A percentile compares a stretch with the other conserved stretches of the same genome.
Conservation (phyloP, 1,284 basidiomycete species). For the Fomes fomentarius region DNA sequence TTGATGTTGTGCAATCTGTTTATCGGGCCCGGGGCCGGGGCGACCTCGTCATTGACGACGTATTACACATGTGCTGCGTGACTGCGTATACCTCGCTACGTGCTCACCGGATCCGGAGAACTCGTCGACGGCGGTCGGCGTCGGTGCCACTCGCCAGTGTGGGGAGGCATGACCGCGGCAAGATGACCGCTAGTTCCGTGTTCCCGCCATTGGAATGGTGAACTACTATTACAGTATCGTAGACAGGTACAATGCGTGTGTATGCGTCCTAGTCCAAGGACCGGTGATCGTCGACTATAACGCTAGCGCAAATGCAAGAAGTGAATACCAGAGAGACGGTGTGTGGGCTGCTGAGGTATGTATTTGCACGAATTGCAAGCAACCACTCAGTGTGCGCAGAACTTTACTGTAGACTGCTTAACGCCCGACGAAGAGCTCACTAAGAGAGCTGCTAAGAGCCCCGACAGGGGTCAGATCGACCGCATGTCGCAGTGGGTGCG, state of each 20-base stretch:
- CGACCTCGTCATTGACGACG: background rate
- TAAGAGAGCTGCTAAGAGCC: too few species aligned
- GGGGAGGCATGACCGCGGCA: background rate
- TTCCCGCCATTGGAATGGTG: too few species aligned
- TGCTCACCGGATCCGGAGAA: background rate
- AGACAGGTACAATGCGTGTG: too few species aligned
- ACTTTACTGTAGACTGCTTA: too few species aligned
- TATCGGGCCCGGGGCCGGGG: too few species aligned
- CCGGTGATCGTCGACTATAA: background rate
- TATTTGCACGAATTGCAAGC: too few species aligned
- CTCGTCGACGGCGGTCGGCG: background rate
- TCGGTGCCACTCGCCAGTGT: background rate
- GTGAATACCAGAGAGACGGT: background rate
- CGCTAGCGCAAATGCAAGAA: background rate
- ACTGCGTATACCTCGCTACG: background rate
- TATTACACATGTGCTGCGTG: background rate
- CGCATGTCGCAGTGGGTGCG: too few species aligned
- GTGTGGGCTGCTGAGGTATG: too few species aligned
- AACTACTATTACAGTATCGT: background rate
- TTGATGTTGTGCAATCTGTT: background rate
- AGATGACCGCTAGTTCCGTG: background rate
- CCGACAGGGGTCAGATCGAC: too few species aligned
- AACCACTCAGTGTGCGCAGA: too few species aligned
- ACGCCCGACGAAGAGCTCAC: too few species aligned
- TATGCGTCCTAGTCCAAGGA: background rate